These are phyloP conservation scores for Fusarium sp. DNA, from an alignment of 2,329 filamentous ascomycete genomes.

Conservation along the genomic window DNA sequence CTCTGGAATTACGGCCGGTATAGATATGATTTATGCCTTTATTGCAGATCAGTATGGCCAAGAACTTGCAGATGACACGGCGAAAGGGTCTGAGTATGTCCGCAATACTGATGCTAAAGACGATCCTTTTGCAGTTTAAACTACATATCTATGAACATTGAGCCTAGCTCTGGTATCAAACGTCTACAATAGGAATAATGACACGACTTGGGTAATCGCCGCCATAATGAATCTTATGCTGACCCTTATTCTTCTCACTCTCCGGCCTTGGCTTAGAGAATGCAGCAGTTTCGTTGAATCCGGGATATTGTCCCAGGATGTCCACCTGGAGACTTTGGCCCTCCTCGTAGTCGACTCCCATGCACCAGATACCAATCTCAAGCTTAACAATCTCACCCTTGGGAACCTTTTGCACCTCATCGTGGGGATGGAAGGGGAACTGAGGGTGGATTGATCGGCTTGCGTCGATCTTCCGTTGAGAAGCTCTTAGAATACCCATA, in stretches of 20 bases:
- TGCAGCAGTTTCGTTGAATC: slow-evolving; percentile 12
- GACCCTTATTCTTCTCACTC: slow-evolving; percentile 24
- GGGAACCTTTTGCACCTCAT: slow-evolving; percentile 16
- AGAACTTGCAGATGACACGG: slow-evolving; percentile 61
- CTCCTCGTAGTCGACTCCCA: slow-evolving; percentile 24
- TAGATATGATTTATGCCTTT: slow-evolving; percentile 56
- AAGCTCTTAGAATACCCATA: slow-evolving; percentile 17
- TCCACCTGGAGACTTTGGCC: slow-evolving; percentile 9
- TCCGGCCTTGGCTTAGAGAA: slow-evolving; percentile 27
- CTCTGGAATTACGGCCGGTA: slow-evolving; percentile 66
- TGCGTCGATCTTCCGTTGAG: slow-evolving; percentile 21
- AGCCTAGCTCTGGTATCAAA: not conserved
- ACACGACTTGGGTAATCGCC: slow-evolving; percentile 36
- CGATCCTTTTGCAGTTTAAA: slow-evolving; percentile 66
- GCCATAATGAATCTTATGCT: slow-evolving; percentile 35
- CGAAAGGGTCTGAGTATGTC: slow-evolving; percentile 69
- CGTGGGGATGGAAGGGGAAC: slow-evolving; percentile 24
- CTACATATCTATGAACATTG: not conserved
- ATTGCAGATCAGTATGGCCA: slow-evolving; percentile 61
- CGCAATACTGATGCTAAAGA: slow-evolving; percentile 62
- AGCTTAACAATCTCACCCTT: slow-evolving; percentile 29
- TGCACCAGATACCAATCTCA: slow-evolving; percentile 26
- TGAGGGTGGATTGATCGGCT: slow-evolving; percentile 14
- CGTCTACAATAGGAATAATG: slow-evolving; percentile 36
- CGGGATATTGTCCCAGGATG: slow-evolving; percentile 23